phyloP scores from a whole-genome alignment of 257 asterid genomes.

The Rehmannia glutinosa region DNA sequence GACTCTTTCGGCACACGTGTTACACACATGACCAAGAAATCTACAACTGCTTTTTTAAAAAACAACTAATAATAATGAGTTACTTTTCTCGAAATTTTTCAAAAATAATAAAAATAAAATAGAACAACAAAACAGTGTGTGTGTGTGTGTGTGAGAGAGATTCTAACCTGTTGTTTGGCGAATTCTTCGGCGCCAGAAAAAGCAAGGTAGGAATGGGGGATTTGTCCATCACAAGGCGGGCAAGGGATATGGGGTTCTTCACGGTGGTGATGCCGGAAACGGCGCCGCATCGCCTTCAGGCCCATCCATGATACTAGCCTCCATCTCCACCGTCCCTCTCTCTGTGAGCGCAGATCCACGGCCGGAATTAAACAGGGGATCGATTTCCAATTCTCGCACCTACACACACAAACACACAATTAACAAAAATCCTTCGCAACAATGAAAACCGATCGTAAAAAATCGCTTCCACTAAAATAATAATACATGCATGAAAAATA shows the following conservation, averaged over 20 bases:
- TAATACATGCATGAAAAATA: not conserved
- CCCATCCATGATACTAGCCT: slow-evolving; percentile 98
- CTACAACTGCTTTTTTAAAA: not conserved
- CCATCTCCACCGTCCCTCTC: slow-evolving; percentile 97
- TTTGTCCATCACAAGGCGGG: slow-evolving; percentile 95
- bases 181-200: slow-evolving; percentile 90
- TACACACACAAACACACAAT: not conserved
- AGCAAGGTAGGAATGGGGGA: slow-evolving; percentile 91
- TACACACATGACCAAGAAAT: too few relatives aligned
- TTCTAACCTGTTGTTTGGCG: slow-evolving; percentile 68
- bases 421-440: not conserved
- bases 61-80: not conserved
- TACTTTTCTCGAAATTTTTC: too few relatives aligned
- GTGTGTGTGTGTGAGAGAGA: not conserved
- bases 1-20: too few relatives aligned
- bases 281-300: slow-evolving; percentile 89
- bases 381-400: slow-evolving; percentile 89
- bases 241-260: slow-evolving; percentile 89
- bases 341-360: slow-evolving; percentile 97
- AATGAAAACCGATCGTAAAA: not conserved
- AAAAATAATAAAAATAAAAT: not conserved
- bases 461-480: not conserved
- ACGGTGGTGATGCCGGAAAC: slow-evolving; percentile 89
- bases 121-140: not conserved
- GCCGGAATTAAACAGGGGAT: slow-evolving; percentile 89